Conservation (phyloP, 1,284 basidiomycete species). For the Ceratobasidium theobromae region DNA sequence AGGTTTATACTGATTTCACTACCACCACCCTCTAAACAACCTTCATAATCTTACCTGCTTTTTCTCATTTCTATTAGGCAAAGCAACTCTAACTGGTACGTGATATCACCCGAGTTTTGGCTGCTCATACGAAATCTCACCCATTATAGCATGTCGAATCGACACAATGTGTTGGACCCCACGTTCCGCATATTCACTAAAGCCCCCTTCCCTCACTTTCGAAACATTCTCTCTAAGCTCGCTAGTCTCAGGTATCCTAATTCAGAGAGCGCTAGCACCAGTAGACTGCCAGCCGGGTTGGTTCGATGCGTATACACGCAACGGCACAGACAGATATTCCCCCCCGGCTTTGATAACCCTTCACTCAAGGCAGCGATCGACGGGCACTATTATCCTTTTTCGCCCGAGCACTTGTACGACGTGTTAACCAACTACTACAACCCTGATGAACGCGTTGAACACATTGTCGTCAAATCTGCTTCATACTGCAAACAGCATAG, state of each 20-base stretch:
- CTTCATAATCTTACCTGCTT: too few relatives aligned
- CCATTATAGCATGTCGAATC: too few relatives aligned
- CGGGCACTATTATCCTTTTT: neutral
- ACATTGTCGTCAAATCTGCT: neutral
- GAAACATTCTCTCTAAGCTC: neutral
- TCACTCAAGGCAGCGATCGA: neutral
- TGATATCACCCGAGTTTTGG: too few relatives aligned
- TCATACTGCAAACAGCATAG: neutral
- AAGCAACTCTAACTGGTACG: too few relatives aligned
- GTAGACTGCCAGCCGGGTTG: neutral
- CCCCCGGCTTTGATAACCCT: neutral
- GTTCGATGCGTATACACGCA: neutral
- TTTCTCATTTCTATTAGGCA: too few relatives aligned
- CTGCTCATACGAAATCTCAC: too few relatives aligned
- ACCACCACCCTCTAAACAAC: too few relatives aligned
- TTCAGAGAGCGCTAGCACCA: neutral
- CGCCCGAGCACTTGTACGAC: neutral
- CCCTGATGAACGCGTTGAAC: neutral
- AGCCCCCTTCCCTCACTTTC: neutral
- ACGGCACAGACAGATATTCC: neutral
- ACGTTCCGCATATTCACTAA: neutral
- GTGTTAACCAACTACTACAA: neutral
- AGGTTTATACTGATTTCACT: too few relatives aligned
- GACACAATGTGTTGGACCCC: too few relatives aligned
- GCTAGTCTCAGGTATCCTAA: neutral